Percentiles rank a stretch among this genome's conserved stretches.
Evolutionary conservation across 2,329 filamentous ascomycete genomes (phyloP).

Genomic region (Thielaviopsis ethacetica): DNA sequence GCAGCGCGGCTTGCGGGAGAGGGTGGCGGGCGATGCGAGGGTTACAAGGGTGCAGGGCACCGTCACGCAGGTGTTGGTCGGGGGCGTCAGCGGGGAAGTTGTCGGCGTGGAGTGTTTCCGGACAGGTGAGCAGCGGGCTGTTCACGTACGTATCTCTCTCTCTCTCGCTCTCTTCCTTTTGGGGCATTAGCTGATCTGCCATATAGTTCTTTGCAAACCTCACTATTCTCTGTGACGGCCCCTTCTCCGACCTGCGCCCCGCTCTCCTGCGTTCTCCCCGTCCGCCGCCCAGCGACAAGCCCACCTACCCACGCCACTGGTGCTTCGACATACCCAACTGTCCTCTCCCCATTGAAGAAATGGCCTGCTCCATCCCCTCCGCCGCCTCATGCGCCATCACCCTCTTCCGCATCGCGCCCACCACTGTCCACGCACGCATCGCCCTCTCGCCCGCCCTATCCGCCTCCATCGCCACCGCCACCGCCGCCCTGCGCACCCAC

Average conservation of each 20-base stretch:
- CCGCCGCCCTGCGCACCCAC: conserved; percentile 11
- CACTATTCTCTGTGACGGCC: conserved; percentile 9
- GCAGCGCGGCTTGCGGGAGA: neutral
- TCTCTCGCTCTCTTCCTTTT: neutral
- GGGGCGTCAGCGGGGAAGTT: conserved; percentile 6
- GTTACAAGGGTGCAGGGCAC: conserved; percentile 3
- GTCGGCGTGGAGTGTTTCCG: conserved; percentile 7
- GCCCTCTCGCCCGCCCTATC: conserved; percentile 14
- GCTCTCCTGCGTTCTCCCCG: conserved; percentile 16
- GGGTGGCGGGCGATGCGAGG: neutral
- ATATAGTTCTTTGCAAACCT: conserved; percentile 8
- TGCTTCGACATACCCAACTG: conserved; percentile 17
- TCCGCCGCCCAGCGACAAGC: conserved; percentile 16
- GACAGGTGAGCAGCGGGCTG: neutral
- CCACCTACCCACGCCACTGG: conserved; percentile 17
- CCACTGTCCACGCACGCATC: conserved; percentile 17
- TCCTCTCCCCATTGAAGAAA: conserved; percentile 8
- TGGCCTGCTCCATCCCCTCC: conserved; percentile 17
- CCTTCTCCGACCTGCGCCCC: conserved; percentile 7
- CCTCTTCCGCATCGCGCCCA: conserved; percentile 16
- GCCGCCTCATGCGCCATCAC: conserved; percentile 17
- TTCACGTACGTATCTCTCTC: conserved; percentile 4
- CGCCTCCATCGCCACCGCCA: conserved; percentile 6
- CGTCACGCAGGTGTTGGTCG: conserved; percentile 7
- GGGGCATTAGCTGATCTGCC: too few species aligned